Conservation (phyloP, 2,329 filamentous ascomycete species). For the Penicillium expansum region DNA sequence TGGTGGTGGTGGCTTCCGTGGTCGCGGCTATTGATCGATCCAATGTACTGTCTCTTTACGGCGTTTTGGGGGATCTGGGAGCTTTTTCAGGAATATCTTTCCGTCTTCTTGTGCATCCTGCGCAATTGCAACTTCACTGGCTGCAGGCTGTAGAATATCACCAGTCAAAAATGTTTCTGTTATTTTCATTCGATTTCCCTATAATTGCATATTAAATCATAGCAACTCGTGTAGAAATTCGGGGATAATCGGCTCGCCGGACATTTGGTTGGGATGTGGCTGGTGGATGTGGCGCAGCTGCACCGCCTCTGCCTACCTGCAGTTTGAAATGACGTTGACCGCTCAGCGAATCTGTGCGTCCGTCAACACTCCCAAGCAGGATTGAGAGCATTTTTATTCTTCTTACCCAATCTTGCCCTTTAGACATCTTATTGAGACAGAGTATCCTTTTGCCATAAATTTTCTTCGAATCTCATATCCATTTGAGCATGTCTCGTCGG, state of each 20-base stretch:
- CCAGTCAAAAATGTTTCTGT: slow-evolving; percentile 29
- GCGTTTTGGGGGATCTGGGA: slow-evolving; percentile 45
- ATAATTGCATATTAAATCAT: not conserved
- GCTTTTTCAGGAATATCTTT: slow-evolving; percentile 38
- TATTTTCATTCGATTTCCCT: slow-evolving; percentile 1
- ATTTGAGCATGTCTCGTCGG: slow-evolving; percentile 41
- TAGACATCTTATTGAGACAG: slow-evolving; percentile 3
- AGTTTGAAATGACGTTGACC: slow-evolving; percentile 38
- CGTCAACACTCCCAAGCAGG: slow-evolving; percentile 34
- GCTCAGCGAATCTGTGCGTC: slow-evolving; percentile 32
- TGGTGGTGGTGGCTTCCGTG: slow-evolving; percentile 25
- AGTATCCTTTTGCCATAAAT: slow-evolving; percentile 5
- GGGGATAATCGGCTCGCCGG: not conserved
- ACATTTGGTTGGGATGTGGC: slow-evolving; percentile 20
- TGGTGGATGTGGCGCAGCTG: slow-evolving; percentile 28
- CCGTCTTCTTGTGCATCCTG: slow-evolving; percentile 39
- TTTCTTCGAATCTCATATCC: slow-evolving; percentile 5
- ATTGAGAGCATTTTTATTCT: slow-evolving; percentile 20
- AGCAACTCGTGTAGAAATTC: not conserved
- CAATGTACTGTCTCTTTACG: slow-evolving; percentile 40
- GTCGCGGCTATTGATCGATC: slow-evolving; percentile 25
- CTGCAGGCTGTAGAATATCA: slow-evolving; percentile 32
- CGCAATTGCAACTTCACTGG: slow-evolving; percentile 32
- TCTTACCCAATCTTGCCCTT: slow-evolving; percentile 12
- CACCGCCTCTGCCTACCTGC: slow-evolving; percentile 24